phyloP scores from a whole-genome alignment of 768 basidiomycete species.

The Tylopilus balloui region DNA sequence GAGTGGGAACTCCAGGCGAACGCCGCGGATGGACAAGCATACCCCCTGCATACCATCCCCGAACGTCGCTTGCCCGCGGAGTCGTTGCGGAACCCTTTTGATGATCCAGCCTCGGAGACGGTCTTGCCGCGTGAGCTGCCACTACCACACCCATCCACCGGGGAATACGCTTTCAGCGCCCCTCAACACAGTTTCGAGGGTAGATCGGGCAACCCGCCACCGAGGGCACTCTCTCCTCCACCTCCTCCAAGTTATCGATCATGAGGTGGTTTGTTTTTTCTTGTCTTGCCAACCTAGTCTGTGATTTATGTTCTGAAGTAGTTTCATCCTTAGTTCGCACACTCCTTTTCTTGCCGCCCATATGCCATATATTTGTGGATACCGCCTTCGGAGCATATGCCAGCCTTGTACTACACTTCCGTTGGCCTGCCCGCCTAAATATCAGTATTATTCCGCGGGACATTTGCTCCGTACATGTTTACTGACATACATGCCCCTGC shows the following conservation, averaged over 20 bases:
- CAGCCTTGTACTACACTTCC: constrained; percentile 17
- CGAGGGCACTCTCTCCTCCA: constrained; percentile 6
- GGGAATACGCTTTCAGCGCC: constrained; percentile 24
- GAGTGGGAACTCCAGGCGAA: constrained; percentile 30
- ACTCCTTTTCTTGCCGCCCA: constrained; percentile 1
- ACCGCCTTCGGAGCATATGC: constrained; percentile 2
- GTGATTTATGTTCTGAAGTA: not conserved
- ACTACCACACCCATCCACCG: constrained; percentile 7
- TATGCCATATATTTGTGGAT: constrained; percentile 22
- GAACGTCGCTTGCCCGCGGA: constrained; percentile 6
- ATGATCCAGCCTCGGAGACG: constrained; percentile 20
- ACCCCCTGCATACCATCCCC: constrained; percentile 18
- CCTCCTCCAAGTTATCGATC: constrained; percentile 22
- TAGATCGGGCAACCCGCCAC: not conserved
- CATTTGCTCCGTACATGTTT: too few relatives aligned
- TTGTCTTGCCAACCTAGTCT: not conserved
- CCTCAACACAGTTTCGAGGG: constrained; percentile 25
- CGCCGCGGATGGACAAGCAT: constrained; percentile 23
- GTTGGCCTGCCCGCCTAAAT: constrained; percentile 6
- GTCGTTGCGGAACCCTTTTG: constrained; percentile 26
- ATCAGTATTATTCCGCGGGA: not conserved
- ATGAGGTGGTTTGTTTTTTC: not conserved
- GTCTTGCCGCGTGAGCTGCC: constrained; percentile 10
- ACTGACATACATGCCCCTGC: too few relatives aligned
- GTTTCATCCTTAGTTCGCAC: not conserved